Conservation (phyloP, 176 grass and related monocot species). For the Oryza officinalis region DNA sequence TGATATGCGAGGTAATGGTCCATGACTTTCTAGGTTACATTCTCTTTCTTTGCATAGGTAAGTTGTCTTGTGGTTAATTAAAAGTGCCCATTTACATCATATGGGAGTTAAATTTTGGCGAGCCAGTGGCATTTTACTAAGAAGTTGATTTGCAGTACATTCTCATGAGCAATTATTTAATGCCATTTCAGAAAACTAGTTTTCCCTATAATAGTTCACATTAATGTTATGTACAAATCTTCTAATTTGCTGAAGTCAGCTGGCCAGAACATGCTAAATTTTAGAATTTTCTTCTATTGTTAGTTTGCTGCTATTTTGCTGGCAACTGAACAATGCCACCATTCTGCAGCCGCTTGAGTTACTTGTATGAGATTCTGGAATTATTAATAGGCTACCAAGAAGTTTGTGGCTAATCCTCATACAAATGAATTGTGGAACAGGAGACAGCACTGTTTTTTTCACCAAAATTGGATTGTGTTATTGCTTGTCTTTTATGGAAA, state of each 20-base stretch:
- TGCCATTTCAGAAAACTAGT: not conserved
- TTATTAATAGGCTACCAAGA: not conserved
- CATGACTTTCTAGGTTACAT: not conserved
- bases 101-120: not conserved
- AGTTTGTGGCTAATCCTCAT: not conserved
- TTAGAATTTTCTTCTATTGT: not conserved
- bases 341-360: not conserved
- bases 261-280: not conserved
- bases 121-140: not conserved
- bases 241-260: not conserved
- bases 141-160: not conserved
- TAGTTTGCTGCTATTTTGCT: not conserved
- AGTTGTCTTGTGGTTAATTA: not conserved
- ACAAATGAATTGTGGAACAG: not conserved
- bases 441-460: not conserved
- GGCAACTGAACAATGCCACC: not conserved
- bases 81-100: not conserved
- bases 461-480: not conserved
- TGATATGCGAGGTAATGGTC: slow-evolving; percentile 40
- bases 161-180: not conserved
- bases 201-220: not conserved
- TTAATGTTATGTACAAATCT: not conserved
- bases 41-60: not conserved
- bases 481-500: not conserved
- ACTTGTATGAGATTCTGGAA: not conserved